These are phyloP conservation scores for Aspergillus fumigatiaffinis DNA, from an alignment of 2,329 filamentous ascomycete species.

Conservation along the genomic window DNA sequence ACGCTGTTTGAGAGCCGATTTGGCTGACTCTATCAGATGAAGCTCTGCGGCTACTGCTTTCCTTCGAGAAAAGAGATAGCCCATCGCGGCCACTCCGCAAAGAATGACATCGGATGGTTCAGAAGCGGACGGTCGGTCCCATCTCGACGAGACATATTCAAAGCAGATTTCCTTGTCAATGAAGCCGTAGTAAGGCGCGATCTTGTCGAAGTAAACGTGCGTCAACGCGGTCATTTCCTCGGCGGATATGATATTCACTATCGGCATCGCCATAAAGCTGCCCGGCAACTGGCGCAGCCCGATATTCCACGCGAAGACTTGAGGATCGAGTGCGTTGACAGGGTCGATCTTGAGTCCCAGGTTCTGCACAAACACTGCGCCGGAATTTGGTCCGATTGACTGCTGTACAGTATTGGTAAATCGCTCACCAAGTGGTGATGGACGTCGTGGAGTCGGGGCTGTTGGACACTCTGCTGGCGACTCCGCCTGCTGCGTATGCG, in stretches of 20 bases:
- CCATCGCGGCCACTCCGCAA: conserved; percentile 52
- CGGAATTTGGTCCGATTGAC: conserved; percentile 52
- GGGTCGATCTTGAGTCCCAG: conserved; percentile 52
- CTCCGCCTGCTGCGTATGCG: conserved; percentile 19
- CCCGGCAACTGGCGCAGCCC: conserved; percentile 13
- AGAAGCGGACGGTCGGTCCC: conserved; percentile 8
- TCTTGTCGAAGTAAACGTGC: conserved; percentile 48
- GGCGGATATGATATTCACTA: conserved; percentile 45
- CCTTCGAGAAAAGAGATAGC: conserved; percentile 46
- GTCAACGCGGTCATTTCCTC: conserved; percentile 45
- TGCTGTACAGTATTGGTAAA: conserved; percentile 7
- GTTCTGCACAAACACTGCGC: conserved; percentile 51
- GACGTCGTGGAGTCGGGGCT: too few relatives aligned
- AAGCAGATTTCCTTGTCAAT: conserved; percentile 20
- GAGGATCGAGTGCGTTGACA: conserved; percentile 48
- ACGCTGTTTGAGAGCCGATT: conserved; percentile 41
- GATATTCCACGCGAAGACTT: conserved; percentile 55
- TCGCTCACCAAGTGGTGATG: not conserved
- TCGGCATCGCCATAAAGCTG: conserved; percentile 16
- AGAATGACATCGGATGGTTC: conserved; percentile 44
- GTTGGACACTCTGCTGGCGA: not conserved
- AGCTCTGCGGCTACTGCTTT: conserved; percentile 40
- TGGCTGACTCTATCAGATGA: conserved; percentile 45
- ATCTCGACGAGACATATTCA: conserved; percentile 23
- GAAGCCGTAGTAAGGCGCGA: conserved; percentile 53